Evolutionary conservation across 2,329 filamentous ascomycete genomes (phyloP).

Genomic region (Colletotrichum eremochloae): DNA sequence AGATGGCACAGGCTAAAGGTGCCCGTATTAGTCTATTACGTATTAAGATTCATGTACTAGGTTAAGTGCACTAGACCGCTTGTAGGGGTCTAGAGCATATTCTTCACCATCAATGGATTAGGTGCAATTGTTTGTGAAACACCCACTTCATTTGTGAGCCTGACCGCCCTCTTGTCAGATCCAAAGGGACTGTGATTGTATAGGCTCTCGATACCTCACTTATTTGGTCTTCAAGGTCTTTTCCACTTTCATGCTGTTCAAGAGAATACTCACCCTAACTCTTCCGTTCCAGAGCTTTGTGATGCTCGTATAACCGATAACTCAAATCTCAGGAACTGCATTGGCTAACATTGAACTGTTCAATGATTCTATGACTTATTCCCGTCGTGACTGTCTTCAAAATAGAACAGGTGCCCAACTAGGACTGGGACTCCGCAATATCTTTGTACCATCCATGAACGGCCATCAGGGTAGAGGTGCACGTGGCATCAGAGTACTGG

Average conservation of each 20-base stretch:
- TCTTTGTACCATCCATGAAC: too few relatives aligned
- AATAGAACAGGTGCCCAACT: background rate
- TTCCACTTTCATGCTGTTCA: slow-evolving; percentile 54
- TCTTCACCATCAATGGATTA: too few relatives aligned
- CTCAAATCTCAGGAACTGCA: too few relatives aligned
- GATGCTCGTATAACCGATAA: slow-evolving; percentile 1
- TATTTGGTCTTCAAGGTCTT: slow-evolving; percentile 57
- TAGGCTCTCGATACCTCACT: slow-evolving; percentile 57
- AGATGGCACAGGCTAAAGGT: too few relatives aligned
- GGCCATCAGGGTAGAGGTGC: too few relatives aligned
- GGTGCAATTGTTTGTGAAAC: background rate
- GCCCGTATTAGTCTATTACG: too few relatives aligned
- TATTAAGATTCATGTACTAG: too few relatives aligned
- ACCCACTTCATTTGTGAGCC: background rate
- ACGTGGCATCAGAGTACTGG: too few relatives aligned
- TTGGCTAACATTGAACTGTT: background rate
- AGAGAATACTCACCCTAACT: slow-evolving; percentile 51
- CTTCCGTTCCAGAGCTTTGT: slow-evolving; percentile 50
- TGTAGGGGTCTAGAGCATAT: too few relatives aligned
- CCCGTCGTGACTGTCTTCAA: background rate
- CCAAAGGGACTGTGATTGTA: background rate
- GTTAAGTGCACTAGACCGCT: too few relatives aligned
- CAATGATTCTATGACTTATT: rapidly evolving
- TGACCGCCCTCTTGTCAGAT: too few relatives aligned
- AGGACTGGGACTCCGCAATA: background rate